These are phyloP conservation scores for Solanum pinnatisectum DNA, from an alignment of 257 asterid genomes.

Conservation along the genomic window DNA sequence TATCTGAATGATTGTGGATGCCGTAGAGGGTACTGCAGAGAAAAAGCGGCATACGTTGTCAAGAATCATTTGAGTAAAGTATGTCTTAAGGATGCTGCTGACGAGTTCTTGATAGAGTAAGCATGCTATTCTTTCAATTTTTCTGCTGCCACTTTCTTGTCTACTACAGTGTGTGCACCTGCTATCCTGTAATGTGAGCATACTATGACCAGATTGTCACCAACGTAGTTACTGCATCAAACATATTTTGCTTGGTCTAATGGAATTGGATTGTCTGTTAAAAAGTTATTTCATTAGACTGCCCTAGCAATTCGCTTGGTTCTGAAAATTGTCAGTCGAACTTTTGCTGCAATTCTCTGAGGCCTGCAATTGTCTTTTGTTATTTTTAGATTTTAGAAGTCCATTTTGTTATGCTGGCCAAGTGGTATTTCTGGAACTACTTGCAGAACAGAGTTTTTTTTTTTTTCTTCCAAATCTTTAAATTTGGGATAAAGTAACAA, in stretches of 20 bases:
- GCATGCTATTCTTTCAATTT: constrained; percentile 1
- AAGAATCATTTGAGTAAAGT: constrained; percentile 73
- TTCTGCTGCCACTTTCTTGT: not conserved
- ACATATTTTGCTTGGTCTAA: not conserved
- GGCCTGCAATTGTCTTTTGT: not conserved
- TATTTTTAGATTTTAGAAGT: not conserved
- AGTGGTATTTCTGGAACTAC: not conserved
- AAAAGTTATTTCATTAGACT: not conserved
- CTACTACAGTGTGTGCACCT: not conserved
- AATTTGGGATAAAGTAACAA: not conserved
- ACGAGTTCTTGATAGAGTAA: constrained; percentile 86
- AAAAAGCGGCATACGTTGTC: constrained; percentile 55
- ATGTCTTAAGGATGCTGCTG: constrained; percentile 66
- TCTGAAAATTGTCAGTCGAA: not conserved
- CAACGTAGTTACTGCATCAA: not conserved
- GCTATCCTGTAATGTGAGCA: not conserved
- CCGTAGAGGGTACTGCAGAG: constrained; percentile 70
- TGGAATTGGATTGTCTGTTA: not conserved
- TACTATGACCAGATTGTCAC: not conserved
- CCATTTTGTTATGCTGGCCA: not conserved
- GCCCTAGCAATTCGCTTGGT: not conserved
- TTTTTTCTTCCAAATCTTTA: not conserved
- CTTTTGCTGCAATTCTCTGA: not conserved
- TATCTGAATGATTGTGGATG: constrained; percentile 71
- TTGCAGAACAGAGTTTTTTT: not conserved